Evolutionary conservation across 306 rosid species (phyloP).

Genomic region (Adenanthera pavonina): DNA sequence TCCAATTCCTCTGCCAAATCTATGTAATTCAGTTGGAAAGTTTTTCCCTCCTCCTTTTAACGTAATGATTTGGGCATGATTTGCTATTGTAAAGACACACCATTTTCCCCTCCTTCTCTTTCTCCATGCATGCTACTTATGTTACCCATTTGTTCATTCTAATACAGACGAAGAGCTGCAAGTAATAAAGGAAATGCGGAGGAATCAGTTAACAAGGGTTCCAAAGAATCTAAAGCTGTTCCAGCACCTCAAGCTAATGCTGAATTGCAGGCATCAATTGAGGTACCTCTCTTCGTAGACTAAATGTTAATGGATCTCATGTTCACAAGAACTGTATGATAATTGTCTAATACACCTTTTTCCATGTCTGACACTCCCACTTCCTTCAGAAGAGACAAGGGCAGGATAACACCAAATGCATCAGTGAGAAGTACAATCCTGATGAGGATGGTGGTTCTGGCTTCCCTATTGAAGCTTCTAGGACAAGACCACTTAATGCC

Average conservation of each 20-base stretch:
- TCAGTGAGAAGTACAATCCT: conserved; percentile 59
- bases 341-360: conserved; percentile 32
- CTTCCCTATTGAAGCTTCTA: conserved; percentile 64
- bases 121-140: conserved; percentile 8
- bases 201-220: conserved; percentile 46
- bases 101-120: background rate
- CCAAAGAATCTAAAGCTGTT: conserved; percentile 58
- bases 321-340: conserved; percentile 17
- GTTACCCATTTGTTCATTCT: conserved; percentile 36
- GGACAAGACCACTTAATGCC: conserved; percentile 39
- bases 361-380: background rate
- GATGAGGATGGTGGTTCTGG: conserved; percentile 64
- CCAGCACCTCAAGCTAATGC: conserved; percentile 70
- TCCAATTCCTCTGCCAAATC: background rate
- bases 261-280: conserved; percentile 58
- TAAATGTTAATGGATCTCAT: conserved; percentile 19
- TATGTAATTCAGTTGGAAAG: background rate
- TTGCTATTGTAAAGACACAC: background rate
- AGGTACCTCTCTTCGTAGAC: conserved; percentile 48
- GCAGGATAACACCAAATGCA: conserved; percentile 52
- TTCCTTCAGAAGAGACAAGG: conserved; percentile 58
- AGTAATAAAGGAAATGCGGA: conserved; percentile 48
- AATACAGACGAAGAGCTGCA: conserved; percentile 59
- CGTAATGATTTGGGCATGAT: background rate
- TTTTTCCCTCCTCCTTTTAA: conserved; percentile 3